Conservation (phyloP, 306 rosid species). For the Senna siamea region DNA sequence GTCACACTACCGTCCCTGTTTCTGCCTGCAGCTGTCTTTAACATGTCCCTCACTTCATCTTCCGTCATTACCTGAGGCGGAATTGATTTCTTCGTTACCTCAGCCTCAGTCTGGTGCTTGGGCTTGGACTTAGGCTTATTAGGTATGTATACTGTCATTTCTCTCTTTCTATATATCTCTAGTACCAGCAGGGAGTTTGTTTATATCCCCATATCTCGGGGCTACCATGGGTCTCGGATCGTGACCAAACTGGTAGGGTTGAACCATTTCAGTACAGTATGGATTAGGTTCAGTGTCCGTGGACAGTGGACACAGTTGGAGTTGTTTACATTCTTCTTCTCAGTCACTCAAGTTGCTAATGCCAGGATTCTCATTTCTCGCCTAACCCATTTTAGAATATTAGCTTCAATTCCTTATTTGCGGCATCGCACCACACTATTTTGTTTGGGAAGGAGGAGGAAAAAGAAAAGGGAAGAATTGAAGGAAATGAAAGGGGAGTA, state of each 20-base stretch:
- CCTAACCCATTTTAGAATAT: too few species aligned
- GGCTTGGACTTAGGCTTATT: too few species aligned
- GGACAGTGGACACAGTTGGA: too few species aligned
- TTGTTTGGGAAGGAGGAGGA: too few species aligned
- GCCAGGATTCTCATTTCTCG: not conserved
- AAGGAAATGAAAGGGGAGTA: too few species aligned
- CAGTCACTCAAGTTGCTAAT: not conserved
- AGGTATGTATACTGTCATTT: not conserved
- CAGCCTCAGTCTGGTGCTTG: too few species aligned
- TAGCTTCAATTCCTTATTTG: too few species aligned
- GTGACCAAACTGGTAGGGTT: not conserved
- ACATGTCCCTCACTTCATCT: conserved; percentile 19
- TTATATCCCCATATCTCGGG: not conserved
- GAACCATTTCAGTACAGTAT: not conserved
- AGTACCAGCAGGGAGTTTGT: not conserved
- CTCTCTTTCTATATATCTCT: not conserved
- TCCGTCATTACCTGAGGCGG: not conserved
- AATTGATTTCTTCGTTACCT: too few species aligned
- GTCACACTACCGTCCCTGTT: conserved; percentile 2
- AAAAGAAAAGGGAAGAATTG: too few species aligned
- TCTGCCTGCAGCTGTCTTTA: not conserved
- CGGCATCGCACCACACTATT: too few species aligned
- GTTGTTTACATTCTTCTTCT: not conserved
- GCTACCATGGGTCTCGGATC: not conserved
- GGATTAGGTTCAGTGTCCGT: not conserved